Base-by-base conservation (phyloP, 177 flowering plant genomes). In the Vitis hybrid region DNA sequence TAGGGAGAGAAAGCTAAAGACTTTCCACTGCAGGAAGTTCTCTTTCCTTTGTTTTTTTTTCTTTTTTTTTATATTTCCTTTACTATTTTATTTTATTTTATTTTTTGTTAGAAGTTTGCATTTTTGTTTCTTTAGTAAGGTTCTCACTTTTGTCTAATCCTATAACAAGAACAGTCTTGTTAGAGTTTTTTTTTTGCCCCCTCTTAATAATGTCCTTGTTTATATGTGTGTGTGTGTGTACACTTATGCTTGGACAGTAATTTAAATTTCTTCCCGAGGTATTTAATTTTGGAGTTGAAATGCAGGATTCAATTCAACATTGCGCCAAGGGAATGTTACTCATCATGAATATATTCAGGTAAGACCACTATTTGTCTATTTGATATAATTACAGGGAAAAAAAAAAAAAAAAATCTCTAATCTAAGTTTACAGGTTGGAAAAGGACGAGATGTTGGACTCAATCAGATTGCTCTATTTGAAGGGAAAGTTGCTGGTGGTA, bases 291-390 rank as follows among this genome's bases (percentile, higher is more conserved):
- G 60, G 56, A 50, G 18, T 60, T 62, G 48, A 64, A 52, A 70
- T 80, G 66, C 88, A 92, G 96, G 98, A 18, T 93, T 91, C 72
- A 93, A 91, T 76, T 84, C 97, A 64, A 93, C 97, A 54, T 67
- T 93, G 64, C 90, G 98, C 21, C 98, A 89, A 73, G 98, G 98
- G 54, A 93, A 93, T 80, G 63, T 93, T 71, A 93, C 98, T 68
- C 97, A 93, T 82, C 98, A 93, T 80, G 98, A 93, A 74, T 93
- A 93, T 78, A 93, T 93, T 78, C 97, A 91, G 91, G 98, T 91
- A 76, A 60, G 48, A 11, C 35, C 56, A 1, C 10, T 61, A 27
- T 64, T 69, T 57, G 13, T 50, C 52, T n/a, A 21, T 59, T 50
- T 9, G 18, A 46, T 55, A n/a, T 9, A 8, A 15, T 54, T n/a